Base-by-base conservation (phyloP, 169 alveolate species). In the Blepharisma undulans region DNA sequence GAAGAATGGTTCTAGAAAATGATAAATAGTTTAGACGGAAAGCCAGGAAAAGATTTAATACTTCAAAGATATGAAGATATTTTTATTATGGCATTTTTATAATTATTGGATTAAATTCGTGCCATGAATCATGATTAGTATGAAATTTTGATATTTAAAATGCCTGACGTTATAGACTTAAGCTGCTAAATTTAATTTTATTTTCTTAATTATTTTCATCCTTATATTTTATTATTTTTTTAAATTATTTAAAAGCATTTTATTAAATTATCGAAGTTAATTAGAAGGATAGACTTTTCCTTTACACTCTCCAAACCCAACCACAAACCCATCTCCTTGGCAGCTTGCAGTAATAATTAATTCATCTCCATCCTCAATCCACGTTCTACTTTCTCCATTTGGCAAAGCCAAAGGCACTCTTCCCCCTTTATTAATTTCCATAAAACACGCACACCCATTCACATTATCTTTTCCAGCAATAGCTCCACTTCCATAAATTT, bases 401-500 rank as follows among this genome's bases (percentile, higher is more conserved):
- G 94, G 87, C 34, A 96, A 89, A 12, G 87, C 82, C n/a, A 96
- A 60, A 30, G 94, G 93, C 71, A 95, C 95, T 74, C 93, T 92
- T 6, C 97, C 98, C 21, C 88, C 95, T 97, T 96, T 94, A n/a
- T 96, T 79, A 61, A 94, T 87, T 84, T 96, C 98, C 76, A 96
- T 81, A 66, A 96, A 33, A 59, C 97, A 93, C 21, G 97, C 98
- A 80, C 93, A 93, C 22, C 85, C 93, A 21, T 89, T 89, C 87
- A 93, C 92, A 5, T 89, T 92, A 48, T 95, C 76, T 32, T 97
- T 97, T 66, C 94, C 87, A 61, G 27, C 87, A 72, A 97, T 95
- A 27, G 98, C 95, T 60, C 98, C 98, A 27, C 97, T 89, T 76
- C 98, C 98, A 12, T 94, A 88, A 18, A 96, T 84, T 88, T 96